phyloP scores from a whole-genome alignment of 257 asterid species.

The Cruciata laevipes region DNA sequence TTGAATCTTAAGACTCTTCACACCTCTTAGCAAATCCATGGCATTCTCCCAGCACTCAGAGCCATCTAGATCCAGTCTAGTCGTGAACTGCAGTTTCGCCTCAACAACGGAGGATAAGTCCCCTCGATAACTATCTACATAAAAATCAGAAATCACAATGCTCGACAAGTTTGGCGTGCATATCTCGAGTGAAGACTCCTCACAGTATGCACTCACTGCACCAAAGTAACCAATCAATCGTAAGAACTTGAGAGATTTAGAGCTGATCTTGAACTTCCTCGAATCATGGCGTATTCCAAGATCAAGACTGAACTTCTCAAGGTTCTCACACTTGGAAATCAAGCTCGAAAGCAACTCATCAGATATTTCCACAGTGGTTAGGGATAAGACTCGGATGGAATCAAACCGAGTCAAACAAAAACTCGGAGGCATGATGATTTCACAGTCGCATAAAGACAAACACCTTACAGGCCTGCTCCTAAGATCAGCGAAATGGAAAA shows the following conservation, averaged over 20 bases:
- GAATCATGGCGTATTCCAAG: neutral
- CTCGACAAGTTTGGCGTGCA: neutral
- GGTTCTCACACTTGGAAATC: neutral
- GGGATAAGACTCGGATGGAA: neutral
- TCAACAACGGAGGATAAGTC: constrained; percentile 11
- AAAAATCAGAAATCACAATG: neutral
- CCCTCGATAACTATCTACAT: neutral
- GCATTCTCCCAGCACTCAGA: neutral
- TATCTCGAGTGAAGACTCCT: constrained; percentile 6
- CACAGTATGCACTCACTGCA: neutral
- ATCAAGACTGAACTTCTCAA: neutral
- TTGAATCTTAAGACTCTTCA: neutral
- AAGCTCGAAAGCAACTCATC: neutral
- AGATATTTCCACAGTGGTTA: neutral
- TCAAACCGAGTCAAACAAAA: neutral
- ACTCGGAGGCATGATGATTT: neutral
- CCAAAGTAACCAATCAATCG: neutral
- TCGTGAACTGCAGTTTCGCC: neutral
- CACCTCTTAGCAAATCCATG: neutral
- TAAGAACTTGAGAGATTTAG: neutral
- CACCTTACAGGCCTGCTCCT: neutral
- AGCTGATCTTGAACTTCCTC: neutral
- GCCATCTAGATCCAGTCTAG: neutral
- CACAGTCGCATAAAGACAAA: neutral
- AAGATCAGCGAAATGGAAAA: neutral